Evolutionary conservation across 169 alveolate species (phyloP), one percentile per base, ranked within the genome.

Genomic region (Fabrea salina): DNA sequence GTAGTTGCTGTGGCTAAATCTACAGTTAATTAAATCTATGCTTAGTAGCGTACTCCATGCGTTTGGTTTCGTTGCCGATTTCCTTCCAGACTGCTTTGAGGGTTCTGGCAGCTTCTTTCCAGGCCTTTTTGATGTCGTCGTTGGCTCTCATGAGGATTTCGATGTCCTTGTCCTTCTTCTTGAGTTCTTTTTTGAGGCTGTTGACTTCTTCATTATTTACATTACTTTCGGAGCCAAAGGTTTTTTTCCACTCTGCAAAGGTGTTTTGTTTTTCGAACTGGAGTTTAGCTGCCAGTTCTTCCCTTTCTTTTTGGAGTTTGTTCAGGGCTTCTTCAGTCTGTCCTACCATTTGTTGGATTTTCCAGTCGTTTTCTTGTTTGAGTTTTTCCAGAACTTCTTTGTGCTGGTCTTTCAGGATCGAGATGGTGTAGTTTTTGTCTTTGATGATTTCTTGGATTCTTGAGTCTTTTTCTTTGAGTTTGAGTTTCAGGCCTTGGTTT

Each of bases 11-110:
- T n/a, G n/a, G n/a, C n/a, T n/a, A n/a, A n/a, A n/a, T n/a, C n/a
- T n/a, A n/a, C n/a, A n/a, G n/a, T 54, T 54, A 54, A 54, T 54
- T 54, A 54, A n/a, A 54, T 61, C 74, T n/a, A n/a, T n/a, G 44
- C 50, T 61, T 27, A 3, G 43, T 61, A 16, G 74, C 74, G 49
- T 61, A 33, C 13, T 61, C 27, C 13, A 61, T 27, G 5, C 39
- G 32, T 51, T 61, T 47, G 16, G 74, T 61, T 30, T 61, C 74
- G 25, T 16, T 61, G 32, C 74, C 74, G 0, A 61, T 47, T 37
- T 61, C 74, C 39, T 61, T 61, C 74, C 74, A 61, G 39, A 61
- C 74, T 2, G 41, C 22, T 27, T 61, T 61, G 7, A 61, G 3
- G 27, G 39, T n/a, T 35, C 39, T 61, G 19, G 74, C 32, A 37